Conservation (phyloP, 2,329 filamentous ascomycete genomes). For the Aspergillus uvarum region DNA sequence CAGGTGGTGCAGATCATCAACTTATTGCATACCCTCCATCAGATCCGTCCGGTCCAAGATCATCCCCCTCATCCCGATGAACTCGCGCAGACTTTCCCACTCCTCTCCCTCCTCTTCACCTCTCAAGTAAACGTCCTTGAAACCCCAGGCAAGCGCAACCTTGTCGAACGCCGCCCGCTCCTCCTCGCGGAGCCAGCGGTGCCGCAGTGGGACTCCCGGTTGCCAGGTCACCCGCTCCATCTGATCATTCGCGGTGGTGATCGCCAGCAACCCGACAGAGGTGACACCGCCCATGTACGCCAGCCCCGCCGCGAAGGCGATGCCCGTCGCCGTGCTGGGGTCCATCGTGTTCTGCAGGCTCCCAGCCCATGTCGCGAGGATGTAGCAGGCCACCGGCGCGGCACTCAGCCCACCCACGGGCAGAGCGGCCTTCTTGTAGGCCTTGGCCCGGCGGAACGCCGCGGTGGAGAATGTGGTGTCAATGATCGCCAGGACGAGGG, state of each 20-base stretch:
- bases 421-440: conserved; percentile 44
- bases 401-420: conserved; percentile 41
- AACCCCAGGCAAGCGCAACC: conserved; percentile 87
- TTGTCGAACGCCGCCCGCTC: conserved; percentile 84
- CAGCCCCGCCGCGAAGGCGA: conserved; percentile 76
- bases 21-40: conserved; percentile 85
- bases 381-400: conserved; percentile 54
- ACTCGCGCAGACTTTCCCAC: conserved; percentile 83
- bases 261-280: conserved; percentile 77
- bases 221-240: conserved; percentile 93
- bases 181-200: conserved; percentile 85
- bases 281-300: conserved; percentile 81
- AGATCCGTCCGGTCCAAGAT: conserved; percentile 83
- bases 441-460: conserved; percentile 45
- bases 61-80: conserved; percentile 81
- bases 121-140: conserved; percentile 73
- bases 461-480: conserved; percentile 55
- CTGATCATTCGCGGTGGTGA: conserved; percentile 88
- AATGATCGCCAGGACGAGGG: conserved; percentile 75
- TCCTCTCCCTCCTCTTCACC: conserved; percentile 90
- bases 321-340: conserved; percentile 67
- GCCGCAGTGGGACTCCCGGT: conserved; percentile 73
- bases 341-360: conserved; percentile 75
- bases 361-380: conserved; percentile 66
- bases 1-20: conserved; percentile 1